phyloP scores from a whole-genome alignment of 1,284 basidiomycete species.

The Sphagnurus paluster region DNA sequence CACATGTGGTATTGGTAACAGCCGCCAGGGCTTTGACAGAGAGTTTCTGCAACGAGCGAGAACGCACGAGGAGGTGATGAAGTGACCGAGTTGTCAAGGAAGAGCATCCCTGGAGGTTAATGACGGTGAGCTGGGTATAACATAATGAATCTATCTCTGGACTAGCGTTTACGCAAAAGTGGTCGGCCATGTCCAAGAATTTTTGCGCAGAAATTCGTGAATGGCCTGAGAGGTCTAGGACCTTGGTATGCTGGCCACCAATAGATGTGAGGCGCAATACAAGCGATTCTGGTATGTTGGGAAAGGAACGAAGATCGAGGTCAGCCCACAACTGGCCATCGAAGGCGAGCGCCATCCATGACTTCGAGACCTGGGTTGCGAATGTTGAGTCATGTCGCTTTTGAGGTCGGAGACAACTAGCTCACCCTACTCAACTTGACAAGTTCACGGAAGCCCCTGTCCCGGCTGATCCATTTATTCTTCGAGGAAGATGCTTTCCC shows the following conservation, averaged over 20 bases:
- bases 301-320: conserved; percentile 63
- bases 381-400: conserved; percentile 1
- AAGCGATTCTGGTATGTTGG: conserved; percentile 49
- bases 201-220: conserved; percentile 48
- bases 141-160: conserved; percentile 30
- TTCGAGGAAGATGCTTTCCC: conserved; percentile 54
- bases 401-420: conserved; percentile 26
- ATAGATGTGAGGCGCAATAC: conserved; percentile 49
- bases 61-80: conserved; percentile 69
- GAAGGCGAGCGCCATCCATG: conserved; percentile 77
- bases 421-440: conserved; percentile 77
- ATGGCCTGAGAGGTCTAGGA: conserved; percentile 70
- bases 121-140: conserved; percentile 62
- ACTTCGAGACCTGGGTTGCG: conserved; percentile 85
- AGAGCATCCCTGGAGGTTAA: conserved; percentile 79
- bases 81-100: conserved; percentile 65
- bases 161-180: conserved; percentile 45
- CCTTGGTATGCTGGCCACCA: conserved; percentile 68
- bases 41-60: conserved; percentile 59
- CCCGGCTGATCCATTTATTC: conserved; percentile 70
- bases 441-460: conserved; percentile 74
- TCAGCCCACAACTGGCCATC: conserved; percentile 87
- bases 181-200: conserved; percentile 51
- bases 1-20: conserved; percentile 74
- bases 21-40: conserved; percentile 67